Evolutionary conservation across 2,329 filamentous ascomycete genomes (phyloP).

Genomic region (Phialophora chinensis): DNA sequence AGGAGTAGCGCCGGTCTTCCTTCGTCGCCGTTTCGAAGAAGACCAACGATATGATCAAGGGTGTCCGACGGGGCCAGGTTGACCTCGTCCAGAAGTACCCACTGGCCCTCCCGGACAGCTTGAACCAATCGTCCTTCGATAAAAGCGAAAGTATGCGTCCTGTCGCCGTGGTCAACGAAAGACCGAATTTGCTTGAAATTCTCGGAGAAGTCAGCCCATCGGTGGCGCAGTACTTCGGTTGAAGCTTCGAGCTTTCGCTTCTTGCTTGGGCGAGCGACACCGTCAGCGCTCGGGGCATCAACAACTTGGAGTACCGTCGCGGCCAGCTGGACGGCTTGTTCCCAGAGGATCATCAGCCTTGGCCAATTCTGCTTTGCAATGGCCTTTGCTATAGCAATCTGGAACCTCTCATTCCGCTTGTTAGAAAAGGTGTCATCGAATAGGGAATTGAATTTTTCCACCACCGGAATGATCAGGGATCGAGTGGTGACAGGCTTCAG

Average conservation of each 20-base stretch:
- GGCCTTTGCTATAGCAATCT: slow-evolving; percentile 79
- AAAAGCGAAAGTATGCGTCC: slow-evolving; percentile 90
- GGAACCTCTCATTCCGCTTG: slow-evolving; percentile 84
- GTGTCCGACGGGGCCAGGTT: slow-evolving; percentile 95
- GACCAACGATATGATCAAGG: slow-evolving; percentile 87
- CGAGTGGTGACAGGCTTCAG: slow-evolving; percentile 95
- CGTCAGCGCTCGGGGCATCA: slow-evolving; percentile 36
- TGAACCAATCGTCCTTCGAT: slow-evolving; percentile 95
- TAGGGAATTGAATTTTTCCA: slow-evolving; percentile 91
- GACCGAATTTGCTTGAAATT: slow-evolving; percentile 79
- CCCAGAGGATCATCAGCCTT: slow-evolving; percentile 84
- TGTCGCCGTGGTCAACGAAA: slow-evolving; percentile 72
- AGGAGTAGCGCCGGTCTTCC: slow-evolving; percentile 81
- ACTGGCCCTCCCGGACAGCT: slow-evolving; percentile 93
- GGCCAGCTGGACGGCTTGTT: slow-evolving; percentile 87
- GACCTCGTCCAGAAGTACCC: slow-evolving; percentile 96
- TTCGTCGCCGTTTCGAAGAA: slow-evolving; percentile 75
- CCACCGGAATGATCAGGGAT: slow-evolving; percentile 83
- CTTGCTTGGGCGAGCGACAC: slow-evolving; percentile 63
- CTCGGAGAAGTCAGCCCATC: slow-evolving; percentile 81
- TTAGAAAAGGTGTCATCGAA: slow-evolving; percentile 87
- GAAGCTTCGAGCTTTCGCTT: slow-evolving; percentile 67
- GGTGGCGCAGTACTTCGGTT: slow-evolving; percentile 63
- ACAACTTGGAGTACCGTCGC: slow-evolving; percentile 63
- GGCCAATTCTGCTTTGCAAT: slow-evolving; percentile 84